Percentiles rank a stretch among this genome's conserved stretches.
Conservation (phyloP, 2,329 filamentous ascomycete genomes). For the Colletotrichum paranaense region DNA sequence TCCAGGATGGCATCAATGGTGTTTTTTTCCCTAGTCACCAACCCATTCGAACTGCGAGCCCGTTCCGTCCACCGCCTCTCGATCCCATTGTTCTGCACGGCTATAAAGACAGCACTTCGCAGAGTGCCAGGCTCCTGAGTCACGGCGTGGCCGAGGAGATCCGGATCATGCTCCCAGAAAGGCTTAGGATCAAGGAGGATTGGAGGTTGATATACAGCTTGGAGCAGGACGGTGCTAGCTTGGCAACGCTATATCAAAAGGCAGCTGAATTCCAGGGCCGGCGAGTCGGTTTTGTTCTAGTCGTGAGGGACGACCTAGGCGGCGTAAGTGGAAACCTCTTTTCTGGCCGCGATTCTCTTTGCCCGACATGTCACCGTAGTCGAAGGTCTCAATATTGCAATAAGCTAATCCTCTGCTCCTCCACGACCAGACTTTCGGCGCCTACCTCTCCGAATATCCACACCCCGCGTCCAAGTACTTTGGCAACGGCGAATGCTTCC, state of each 20-base stretch:
- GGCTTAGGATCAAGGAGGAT: conserved; percentile 86
- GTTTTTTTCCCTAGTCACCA: conserved; percentile 68
- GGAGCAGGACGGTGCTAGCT: conserved; percentile 89
- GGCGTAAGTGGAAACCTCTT: conserved; percentile 67
- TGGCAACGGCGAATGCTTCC: conserved; percentile 94
- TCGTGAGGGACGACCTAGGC: conserved; percentile 81
- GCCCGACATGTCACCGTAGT: background rate
- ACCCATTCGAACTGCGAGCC: conserved; percentile 72
- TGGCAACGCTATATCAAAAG: conserved; percentile 87
- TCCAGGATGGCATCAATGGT: conserved; percentile 63
- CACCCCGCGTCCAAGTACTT: conserved; percentile 87
- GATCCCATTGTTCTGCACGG: conserved; percentile 81
- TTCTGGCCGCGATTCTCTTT: background rate
- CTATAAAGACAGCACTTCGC: conserved; percentile 69
- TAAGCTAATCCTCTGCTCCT: background rate
- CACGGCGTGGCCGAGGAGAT: conserved; percentile 90
- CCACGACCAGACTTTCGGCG: conserved; percentile 78
- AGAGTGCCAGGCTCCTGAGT: conserved; percentile 74
- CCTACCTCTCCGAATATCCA: conserved; percentile 91
- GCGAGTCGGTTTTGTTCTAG: conserved; percentile 89
- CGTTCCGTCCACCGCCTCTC: conserved; percentile 88
- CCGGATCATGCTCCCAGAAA: conserved; percentile 84
- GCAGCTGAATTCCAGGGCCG: conserved; percentile 74
- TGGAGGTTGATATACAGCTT: conserved; percentile 92
- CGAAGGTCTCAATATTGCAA: background rate